phyloP scores from a whole-genome alignment of 1,284 basidiomycete species.

The Cystobasidium slooffiae region DNA sequence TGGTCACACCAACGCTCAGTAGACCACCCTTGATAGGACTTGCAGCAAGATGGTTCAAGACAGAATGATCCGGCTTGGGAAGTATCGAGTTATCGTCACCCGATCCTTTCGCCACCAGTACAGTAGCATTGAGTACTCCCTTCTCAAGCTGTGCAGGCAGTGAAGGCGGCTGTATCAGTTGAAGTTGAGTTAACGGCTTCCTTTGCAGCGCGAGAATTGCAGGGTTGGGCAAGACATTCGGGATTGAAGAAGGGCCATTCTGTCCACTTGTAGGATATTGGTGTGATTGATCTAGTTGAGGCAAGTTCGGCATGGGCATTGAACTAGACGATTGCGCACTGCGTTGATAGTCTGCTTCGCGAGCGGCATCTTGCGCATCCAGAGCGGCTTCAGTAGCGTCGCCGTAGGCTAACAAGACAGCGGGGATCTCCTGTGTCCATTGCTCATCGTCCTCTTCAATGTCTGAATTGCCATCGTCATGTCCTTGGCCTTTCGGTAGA shows the following conservation, averaged over 20 bases:
- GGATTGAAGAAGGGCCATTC: constrained; percentile 39
- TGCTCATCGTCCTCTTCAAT: constrained; percentile 35
- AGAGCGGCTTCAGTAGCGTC: constrained; percentile 49
- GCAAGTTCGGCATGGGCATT: constrained; percentile 19
- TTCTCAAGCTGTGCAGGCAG: constrained; percentile 91
- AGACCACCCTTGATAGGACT: constrained; percentile 94
- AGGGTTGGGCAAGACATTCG: constrained; percentile 61
- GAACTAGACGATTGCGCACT: background rate
- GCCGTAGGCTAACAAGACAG: constrained; percentile 53
- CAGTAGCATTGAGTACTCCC: constrained; percentile 77
- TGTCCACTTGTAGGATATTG: constrained; percentile 25
- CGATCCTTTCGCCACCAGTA: constrained; percentile 52
- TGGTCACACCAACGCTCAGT: constrained; percentile 89
- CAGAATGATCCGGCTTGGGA: constrained; percentile 91
- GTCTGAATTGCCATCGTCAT: constrained; percentile 37
- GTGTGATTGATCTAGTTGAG: constrained; percentile 41
- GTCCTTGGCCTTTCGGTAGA: constrained; percentile 9
- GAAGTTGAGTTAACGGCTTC: constrained; percentile 91
- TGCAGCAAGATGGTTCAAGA: constrained; percentile 92
- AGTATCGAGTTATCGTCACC: constrained; percentile 91
- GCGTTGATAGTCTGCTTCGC: constrained; percentile 12
- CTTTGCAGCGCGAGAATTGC: constrained; percentile 86
- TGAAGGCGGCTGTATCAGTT: constrained; percentile 76
- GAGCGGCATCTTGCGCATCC: constrained; percentile 50
- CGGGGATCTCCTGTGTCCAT: constrained; percentile 58